A percentile compares a stretch with the other conserved stretches of the same genome.
Evolutionary conservation across 148 eudicot genomes (phyloP).

Genomic region (Camellia japonica): DNA sequence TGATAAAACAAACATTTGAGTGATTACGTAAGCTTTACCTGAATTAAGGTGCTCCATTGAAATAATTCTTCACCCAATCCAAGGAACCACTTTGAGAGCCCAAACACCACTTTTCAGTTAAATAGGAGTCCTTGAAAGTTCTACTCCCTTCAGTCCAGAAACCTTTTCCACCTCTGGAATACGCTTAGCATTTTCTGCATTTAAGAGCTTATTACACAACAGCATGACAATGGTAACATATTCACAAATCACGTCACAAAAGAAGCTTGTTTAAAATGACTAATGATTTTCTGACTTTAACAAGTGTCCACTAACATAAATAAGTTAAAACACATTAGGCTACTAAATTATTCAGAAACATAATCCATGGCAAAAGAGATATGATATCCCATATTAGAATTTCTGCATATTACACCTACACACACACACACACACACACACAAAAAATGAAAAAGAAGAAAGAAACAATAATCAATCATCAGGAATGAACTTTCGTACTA

Average conservation of each 20-base stretch:
- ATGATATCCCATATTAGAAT: background rate
- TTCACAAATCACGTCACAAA: background rate
- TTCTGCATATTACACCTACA: background rate
- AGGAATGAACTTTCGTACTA: background rate
- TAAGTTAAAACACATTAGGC: background rate
- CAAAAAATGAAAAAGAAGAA: background rate
- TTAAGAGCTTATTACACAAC: conserved; percentile 12
- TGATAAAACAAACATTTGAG: background rate
- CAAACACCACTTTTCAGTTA: conserved; percentile 81
- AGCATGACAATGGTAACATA: background rate
- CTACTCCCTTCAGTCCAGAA: conserved; percentile 67
- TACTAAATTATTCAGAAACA: background rate
- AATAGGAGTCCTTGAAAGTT: conserved; percentile 75
- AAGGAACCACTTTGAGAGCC: conserved; percentile 90
- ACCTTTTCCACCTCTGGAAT: conserved; percentile 68
- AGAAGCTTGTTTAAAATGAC: background rate
- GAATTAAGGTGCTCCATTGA: conserved; percentile 94
- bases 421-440: too few species aligned
- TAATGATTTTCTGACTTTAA: background rate
- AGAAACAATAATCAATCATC: background rate
- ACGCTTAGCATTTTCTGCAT: conserved; percentile 70
- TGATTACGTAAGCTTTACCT: conserved; percentile 42
- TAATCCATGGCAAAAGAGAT: background rate
- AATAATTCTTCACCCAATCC: conserved; percentile 97
- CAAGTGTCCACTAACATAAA: background rate